Evolutionary conservation across 2,329 filamentous ascomycete species (phyloP).

Genomic region (Ophiostoma piceae): DNA sequence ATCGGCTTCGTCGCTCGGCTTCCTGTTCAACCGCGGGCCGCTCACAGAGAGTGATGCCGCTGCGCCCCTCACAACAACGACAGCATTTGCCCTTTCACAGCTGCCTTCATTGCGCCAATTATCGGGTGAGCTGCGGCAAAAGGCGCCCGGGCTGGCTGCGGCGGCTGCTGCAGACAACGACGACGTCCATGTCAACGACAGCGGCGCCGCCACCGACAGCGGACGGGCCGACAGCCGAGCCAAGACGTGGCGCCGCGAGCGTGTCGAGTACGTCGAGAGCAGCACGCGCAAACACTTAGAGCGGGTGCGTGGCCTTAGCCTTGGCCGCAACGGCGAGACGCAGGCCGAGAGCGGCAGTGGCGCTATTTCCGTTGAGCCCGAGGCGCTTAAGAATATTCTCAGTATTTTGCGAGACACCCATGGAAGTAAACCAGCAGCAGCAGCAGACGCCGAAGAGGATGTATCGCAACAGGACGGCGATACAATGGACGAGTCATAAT

Average conservation of each 20-base stretch:
- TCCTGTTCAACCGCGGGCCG: conserved; percentile 51
- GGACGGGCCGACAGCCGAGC: conserved; percentile 30
- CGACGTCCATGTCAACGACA: not conserved
- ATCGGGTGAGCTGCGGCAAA: conserved; percentile 52
- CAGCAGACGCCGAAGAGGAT: not conserved
- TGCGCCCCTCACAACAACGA: conserved; percentile 62
- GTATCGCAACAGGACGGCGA: not conserved
- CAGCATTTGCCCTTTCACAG: conserved; percentile 75
- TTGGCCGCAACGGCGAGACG: conserved; percentile 56
- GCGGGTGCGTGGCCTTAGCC: conserved; percentile 59
- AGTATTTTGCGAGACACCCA: conserved; percentile 25
- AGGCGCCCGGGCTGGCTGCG: conserved; percentile 57
- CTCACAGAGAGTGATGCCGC: conserved; percentile 48
- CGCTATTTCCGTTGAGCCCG: conserved; percentile 44
- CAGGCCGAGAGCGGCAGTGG: conserved; percentile 53
- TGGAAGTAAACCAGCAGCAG: conserved; percentile 6
- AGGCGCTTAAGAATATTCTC: conserved; percentile 27
- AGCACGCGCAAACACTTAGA: conserved; percentile 74
- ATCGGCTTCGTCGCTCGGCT: conserved; percentile 43
- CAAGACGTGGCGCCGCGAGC: conserved; percentile 61
- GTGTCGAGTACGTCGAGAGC: conserved; percentile 76
- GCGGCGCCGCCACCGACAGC: not conserved
- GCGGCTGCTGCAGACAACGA: conserved; percentile 22
- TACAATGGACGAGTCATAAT: conserved; percentile 27
- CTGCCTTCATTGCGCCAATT: conserved; percentile 71